Evolutionary conservation across 371 early-diverging fungal species (phyloP).

Genomic region (Rhizopus delemar): DNA sequence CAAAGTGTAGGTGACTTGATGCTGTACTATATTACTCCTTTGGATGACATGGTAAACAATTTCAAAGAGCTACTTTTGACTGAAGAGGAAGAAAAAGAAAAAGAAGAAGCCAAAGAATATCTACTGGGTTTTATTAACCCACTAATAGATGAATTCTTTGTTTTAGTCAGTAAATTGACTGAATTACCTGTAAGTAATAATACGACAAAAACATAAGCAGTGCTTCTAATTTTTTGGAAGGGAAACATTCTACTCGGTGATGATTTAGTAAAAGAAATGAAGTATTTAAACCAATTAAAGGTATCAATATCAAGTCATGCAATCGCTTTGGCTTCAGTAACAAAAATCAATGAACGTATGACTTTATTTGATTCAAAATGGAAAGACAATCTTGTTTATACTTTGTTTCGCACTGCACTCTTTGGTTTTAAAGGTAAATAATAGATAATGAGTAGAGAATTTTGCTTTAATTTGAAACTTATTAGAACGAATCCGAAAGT

Average conservation of each 20-base stretch:
- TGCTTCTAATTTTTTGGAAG: not conserved
- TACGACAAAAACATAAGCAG: not conserved
- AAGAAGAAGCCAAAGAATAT: conserved; percentile 25
- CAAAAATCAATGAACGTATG: conserved; percentile 25
- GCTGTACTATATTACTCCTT: conserved; percentile 17
- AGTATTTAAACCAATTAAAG: conserved; percentile 18
- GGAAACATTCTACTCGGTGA: not conserved
- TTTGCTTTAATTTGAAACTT: not conserved
- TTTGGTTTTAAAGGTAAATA: conserved; percentile 28
- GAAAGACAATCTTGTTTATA: conserved; percentile 30
- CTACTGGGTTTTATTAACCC: conserved; percentile 25
- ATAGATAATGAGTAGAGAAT: not conserved
- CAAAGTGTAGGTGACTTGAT: conserved; percentile 18
- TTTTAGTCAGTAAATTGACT: conserved; percentile 11
- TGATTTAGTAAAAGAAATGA: conserved; percentile 18
- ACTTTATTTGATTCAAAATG: conserved; percentile 21
- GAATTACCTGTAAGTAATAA: conserved; percentile 21
- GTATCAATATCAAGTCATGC: conserved; percentile 11
- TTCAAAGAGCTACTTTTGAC: conserved; percentile 28
- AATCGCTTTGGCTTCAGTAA: conserved; percentile 16
- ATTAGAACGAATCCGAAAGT: conserved; percentile 18
- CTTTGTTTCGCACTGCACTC: conserved; percentile 19
- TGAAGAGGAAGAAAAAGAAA: conserved; percentile 6
- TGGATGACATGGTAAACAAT: conserved; percentile 32
- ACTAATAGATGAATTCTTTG: conserved; percentile 25